These are phyloP conservation scores for Pseudozyma hubeiensis DNA, from an alignment of 1,284 basidiomycete genomes.

Conservation along the genomic window DNA sequence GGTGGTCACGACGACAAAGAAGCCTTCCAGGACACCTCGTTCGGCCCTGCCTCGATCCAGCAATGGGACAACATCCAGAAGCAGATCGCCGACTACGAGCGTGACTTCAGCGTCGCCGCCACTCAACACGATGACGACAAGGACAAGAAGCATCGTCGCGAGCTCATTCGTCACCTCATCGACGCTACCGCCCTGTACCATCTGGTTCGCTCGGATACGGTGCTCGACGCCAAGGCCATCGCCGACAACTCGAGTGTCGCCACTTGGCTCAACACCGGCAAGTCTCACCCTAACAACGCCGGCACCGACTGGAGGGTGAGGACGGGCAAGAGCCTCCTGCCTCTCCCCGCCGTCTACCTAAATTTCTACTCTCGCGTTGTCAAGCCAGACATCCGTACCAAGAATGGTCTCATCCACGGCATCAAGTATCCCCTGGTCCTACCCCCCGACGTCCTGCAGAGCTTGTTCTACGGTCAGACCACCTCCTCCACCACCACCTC, in stretches of 20 bases:
- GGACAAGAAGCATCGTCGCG: conserved; percentile 73
- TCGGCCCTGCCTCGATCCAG: conserved; percentile 38
- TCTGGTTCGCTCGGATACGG: conserved; percentile 72
- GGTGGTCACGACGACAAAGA: conserved; percentile 24
- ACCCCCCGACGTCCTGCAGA: conserved; percentile 76
- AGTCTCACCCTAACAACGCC: conserved; percentile 64
- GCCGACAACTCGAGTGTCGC: conserved; percentile 75
- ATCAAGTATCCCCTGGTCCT: conserved; percentile 76
- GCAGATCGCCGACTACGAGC: conserved; percentile 42
- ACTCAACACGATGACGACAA: conserved; percentile 66
- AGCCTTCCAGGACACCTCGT: conserved; percentile 14
- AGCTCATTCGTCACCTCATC: conserved; percentile 72
- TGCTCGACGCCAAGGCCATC: conserved; percentile 70
- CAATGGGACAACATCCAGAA: conserved; percentile 37
- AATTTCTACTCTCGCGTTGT: conserved; percentile 75
- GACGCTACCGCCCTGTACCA: conserved; percentile 76
- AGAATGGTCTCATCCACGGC: conserved; percentile 77
- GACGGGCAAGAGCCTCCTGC: conserved; percentile 71
- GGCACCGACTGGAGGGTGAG: conserved; percentile 74
- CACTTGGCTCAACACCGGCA: conserved; percentile 71
- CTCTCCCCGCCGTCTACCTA: conserved; percentile 70
- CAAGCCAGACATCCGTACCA: conserved; percentile 69
- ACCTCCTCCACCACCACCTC: conserved; percentile 73
- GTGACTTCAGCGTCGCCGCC: conserved; percentile 10
- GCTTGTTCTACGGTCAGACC: conserved; percentile 73